Evolutionary conservation across 176 grass and related monocot genomes (phyloP).

Genomic region (Poa annua): DNA sequence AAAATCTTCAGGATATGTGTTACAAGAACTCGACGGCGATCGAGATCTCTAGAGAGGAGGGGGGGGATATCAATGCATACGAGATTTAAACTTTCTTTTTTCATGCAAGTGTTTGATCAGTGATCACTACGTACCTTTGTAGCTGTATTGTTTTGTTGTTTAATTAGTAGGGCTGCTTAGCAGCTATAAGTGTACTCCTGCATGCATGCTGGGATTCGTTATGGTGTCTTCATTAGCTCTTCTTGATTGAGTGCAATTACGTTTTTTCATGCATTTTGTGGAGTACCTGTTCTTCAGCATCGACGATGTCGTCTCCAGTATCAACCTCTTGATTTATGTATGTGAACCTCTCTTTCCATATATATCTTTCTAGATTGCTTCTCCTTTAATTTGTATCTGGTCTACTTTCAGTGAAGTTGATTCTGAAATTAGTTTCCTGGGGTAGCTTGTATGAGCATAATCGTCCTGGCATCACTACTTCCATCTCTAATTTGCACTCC

Average conservation of each 20-base stretch:
- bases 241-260: neutral
- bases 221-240: neutral
- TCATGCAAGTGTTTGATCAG: neutral
- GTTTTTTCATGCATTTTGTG: neutral
- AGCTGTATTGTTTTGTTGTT: neutral
- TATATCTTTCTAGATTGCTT: neutral
- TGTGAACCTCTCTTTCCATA: neutral
- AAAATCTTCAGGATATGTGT: slow-evolving; percentile 26
- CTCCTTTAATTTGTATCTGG: neutral
- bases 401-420: neutral
- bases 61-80: slow-evolving; percentile 26
- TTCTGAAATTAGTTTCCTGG: neutral
- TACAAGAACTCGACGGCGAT: slow-evolving; percentile 15
- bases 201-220: neutral
- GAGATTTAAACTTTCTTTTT: neutral
- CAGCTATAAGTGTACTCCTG: neutral
- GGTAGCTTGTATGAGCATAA: neutral
- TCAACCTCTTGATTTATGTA: neutral
- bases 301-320: neutral
- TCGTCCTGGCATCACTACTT: neutral
- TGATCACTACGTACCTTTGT: slow-evolving; percentile 2
- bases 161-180: neutral
- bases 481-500: neutral
- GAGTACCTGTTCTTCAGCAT: neutral
- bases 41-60: neutral